phyloP scores from a whole-genome alignment of 2,329 filamentous ascomycete species.

The Trichoderma sp. region DNA sequence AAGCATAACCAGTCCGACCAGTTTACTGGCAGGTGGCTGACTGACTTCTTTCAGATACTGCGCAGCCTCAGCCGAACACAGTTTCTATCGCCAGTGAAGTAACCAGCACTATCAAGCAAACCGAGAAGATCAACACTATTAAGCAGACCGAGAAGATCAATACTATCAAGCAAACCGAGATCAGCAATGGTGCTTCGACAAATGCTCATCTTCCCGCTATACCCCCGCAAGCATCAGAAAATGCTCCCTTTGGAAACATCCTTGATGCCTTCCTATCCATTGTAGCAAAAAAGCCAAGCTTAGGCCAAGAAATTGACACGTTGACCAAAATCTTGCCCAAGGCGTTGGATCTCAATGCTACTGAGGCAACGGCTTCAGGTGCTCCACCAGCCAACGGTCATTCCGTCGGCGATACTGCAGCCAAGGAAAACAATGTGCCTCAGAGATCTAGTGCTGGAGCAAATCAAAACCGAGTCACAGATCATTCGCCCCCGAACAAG shows the following conservation, averaged over 20 bases:
- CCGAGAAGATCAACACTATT: too few relatives aligned
- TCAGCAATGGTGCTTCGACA: background rate
- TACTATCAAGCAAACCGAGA: background rate
- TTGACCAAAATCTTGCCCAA: background rate
- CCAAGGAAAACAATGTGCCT: background rate
- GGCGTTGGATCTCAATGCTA: slow-evolving; percentile 7
- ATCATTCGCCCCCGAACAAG: background rate
- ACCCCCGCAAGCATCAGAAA: background rate
- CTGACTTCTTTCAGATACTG: background rate
- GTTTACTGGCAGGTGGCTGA: background rate
- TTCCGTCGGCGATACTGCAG: background rate
- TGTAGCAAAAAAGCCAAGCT: background rate
- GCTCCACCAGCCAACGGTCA: background rate
- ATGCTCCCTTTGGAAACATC: slow-evolving; percentile 13
- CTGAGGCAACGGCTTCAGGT: background rate
- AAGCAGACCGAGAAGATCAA: background rate
- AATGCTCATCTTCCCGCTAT: background rate
- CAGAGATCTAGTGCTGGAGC: background rate
- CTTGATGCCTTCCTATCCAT: slow-evolving; percentile 26
- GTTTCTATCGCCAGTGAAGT: background rate
- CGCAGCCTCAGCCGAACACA: background rate
- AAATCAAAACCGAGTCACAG: background rate
- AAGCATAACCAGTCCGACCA: background rate
- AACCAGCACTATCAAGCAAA: background rate
- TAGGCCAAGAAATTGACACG: background rate